Evolutionary conservation across 73 alveolate species (phyloP).

Genomic region (Tetrahymena malaccensis): DNA sequence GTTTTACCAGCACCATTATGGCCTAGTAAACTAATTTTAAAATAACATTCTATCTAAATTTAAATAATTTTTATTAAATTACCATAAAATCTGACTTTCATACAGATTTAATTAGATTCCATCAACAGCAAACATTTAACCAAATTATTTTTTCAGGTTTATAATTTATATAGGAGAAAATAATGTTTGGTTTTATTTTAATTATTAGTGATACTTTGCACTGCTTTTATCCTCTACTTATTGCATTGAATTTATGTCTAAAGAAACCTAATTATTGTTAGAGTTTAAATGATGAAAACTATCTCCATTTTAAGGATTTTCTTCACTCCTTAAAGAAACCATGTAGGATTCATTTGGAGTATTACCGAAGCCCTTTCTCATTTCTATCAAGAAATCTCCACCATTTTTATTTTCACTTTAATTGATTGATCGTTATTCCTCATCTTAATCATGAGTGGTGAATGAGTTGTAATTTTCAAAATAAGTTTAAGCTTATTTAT

Average conservation of each 20-base stretch:
- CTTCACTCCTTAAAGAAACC: background rate
- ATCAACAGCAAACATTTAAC: background rate
- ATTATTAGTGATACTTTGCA: background rate
- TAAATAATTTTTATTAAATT: background rate
- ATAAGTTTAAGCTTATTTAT: background rate
- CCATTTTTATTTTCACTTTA: background rate
- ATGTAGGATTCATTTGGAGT: background rate
- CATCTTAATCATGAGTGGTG: background rate
- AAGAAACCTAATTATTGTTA: background rate
- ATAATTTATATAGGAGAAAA: background rate
- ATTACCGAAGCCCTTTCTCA: background rate
- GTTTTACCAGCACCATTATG: slow-evolving; percentile 77
- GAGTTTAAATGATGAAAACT: background rate
- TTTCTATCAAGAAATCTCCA: background rate
- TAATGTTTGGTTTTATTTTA: background rate
- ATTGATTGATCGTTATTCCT: background rate
- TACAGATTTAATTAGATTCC: background rate
- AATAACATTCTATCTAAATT: background rate
- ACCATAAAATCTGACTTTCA: background rate
- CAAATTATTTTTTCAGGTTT: background rate
- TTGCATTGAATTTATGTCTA: background rate
- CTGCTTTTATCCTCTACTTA: background rate
- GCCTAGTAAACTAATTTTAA: slow-evolving; percentile 9
- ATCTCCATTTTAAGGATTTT: background rate
- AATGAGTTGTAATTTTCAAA: background rate